Evolutionary conservation across 371 early-diverging fungal species (phyloP), one percentile per base, ranked within the genome.

Genomic region (Lichtheimia corymbifera): DNA sequence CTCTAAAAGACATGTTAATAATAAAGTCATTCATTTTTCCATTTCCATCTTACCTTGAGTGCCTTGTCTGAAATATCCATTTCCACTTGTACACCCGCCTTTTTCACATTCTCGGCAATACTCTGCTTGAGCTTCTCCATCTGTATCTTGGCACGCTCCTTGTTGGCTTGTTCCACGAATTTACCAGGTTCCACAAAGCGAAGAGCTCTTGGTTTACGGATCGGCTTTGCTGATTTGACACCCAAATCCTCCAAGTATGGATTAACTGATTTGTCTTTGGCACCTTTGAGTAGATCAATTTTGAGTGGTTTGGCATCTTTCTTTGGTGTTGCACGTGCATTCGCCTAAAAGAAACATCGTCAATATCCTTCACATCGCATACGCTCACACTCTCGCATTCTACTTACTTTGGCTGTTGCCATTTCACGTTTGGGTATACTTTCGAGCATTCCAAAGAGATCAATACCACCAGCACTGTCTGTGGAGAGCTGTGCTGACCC

Each of bases 161-260:
- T 85, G 49, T 95, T 88, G 0, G 92, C 98, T 59, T 88, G 77
- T 43, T 89, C 83, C 47, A 94, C 79, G 66, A 76, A 96, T 67
- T 90, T 90, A 3, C 97, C 97, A 24, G 86, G 90, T 45, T 83
- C 84, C 15, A 89, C 85, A 82, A 97, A 97, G 59, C 86, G 83
- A 50, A 96, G 75, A 49, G 72, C 73, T 58, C 90, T 71, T 5
- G 81, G 68, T 22, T 73, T 73, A 43, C 91, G 88, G 2, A 75
- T 67, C 28, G 68, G 70, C n/a, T 84, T 80, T 5, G 82, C 86
- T 5, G 76, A 68, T 24, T 68, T 69, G 1, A 71, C 76, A 4
- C 92, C 71, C 7, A 78, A 73, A 2, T 92, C 87, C 68, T 96
- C 95, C 72, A 81, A 93, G 67, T 95, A 94, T 5, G 95, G 94